These are phyloP conservation scores for Epichloe gansuensis DNA, from an alignment of 2,329 filamentous ascomycete species.

Conservation along the genomic window DNA sequence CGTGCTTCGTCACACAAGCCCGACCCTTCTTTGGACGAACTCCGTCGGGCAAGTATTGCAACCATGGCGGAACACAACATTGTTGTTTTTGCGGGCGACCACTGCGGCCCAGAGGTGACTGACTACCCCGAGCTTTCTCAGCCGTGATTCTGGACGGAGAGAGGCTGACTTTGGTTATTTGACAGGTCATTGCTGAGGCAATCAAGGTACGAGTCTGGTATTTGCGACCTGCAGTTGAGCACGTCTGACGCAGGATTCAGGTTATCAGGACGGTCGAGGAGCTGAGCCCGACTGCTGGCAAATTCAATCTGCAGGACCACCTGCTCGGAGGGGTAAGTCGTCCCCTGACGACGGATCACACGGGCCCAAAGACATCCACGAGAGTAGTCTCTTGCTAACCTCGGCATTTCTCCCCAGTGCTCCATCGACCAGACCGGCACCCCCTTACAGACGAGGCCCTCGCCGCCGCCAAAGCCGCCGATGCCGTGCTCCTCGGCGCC, in stretches of 20 bases:
- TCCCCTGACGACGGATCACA: neutral
- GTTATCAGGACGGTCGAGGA: slow-evolving; percentile 68
- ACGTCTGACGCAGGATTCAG: slow-evolving; percentile 27
- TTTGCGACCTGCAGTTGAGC: neutral
- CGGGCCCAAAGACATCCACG: too few relatives aligned
- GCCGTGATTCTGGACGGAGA: neutral
- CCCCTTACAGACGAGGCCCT: slow-evolving; percentile 78
- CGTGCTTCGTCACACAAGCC: too few relatives aligned
- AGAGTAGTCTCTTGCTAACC: too few relatives aligned
- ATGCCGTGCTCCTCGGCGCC: slow-evolving; percentile 83
- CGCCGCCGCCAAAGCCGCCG: slow-evolving; percentile 67
- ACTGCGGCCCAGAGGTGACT: slow-evolving; percentile 63
- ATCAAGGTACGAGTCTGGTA: slow-evolving; percentile 51
- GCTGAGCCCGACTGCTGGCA: slow-evolving; percentile 50
- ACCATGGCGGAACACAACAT: slow-evolving; percentile 60
- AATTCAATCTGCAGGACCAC: slow-evolving; percentile 82
- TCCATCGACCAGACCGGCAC: slow-evolving; percentile 75
- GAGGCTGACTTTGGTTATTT: slow-evolving; percentile 3
- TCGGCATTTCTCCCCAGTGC: slow-evolving; percentile 38
- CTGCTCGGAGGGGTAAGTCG: slow-evolving; percentile 72
- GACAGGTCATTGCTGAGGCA: slow-evolving; percentile 65
- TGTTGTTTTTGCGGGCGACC: slow-evolving; percentile 69
- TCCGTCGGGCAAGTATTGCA: neutral
- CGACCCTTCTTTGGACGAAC: too few relatives aligned
- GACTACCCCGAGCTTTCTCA: slow-evolving; percentile 8